Evolutionary conservation across 1,139 yeast genomes (phyloP), one percentile per base, ranked within the genome.

Genomic region (Zygoascus hellenicus): DNA sequence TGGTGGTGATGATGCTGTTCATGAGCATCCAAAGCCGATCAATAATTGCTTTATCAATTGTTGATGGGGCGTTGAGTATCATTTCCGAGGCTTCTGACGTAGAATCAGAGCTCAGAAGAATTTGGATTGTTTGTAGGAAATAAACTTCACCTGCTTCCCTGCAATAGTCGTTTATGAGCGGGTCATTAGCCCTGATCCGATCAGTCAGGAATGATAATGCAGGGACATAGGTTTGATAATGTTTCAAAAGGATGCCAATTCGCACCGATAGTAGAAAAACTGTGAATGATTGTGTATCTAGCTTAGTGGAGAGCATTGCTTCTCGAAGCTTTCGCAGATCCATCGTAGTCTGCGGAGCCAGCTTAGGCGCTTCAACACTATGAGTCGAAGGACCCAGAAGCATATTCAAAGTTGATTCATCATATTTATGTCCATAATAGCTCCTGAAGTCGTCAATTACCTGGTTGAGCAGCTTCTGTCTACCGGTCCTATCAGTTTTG

Each of bases 251-350:
- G 15, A 43, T 30, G 22, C 46, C 46, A n/a, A 43, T 28, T 5
- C 46, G 29, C 14, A 33, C 15, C 1, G 46, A 37, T 9, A 43
- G 36, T 9, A 30, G 13, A 31, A 28, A 36, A 2, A 43, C 41
- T 5, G 26, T 13, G 9, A 4, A 22, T 7, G 40, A 29, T 16
- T 34, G 35, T 6, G 38, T 10, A 14, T 16, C 14, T 15, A 13
- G 3, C 1, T 33, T 33, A 2, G 28, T 35, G n/a, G 45, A 22
- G 9, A 43, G 32, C 17, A 43, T 26, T 11, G 46, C 40, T 36
- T 43, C 46, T 5, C 46, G 41, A 7, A 43, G 42, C n/a, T 43
- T 43, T 6, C 46, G 32, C 34, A 43, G 22, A 11, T 43, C 39
- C 46, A 43, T 31, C 13, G 30, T 7, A 4, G 30, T 36, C 14